A percentile compares a stretch with the other conserved stretches of the same genome.
Evolutionary conservation across 2,329 filamentous ascomycete species (phyloP).

Genomic region (Fusarium sacchari): DNA sequence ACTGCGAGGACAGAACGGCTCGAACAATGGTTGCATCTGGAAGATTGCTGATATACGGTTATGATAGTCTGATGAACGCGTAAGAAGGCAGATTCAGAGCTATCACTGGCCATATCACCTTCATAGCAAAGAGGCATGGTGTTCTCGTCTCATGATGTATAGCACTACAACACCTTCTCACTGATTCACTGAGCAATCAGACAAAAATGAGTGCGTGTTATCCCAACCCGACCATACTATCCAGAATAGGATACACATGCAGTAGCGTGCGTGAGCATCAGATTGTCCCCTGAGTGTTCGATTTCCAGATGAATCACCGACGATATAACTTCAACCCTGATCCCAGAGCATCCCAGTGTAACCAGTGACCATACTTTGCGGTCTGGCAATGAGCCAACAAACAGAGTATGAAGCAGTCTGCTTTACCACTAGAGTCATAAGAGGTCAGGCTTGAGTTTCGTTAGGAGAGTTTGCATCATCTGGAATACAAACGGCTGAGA

Average conservation of each 20-base stretch:
- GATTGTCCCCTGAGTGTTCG: background rate
- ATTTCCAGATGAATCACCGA: background rate
- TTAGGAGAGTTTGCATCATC: background rate
- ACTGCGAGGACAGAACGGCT: too few species aligned
- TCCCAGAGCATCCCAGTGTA: slow-evolving; percentile 11
- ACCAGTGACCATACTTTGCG: background rate
- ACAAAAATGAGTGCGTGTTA: background rate
- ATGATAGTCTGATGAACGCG: too few species aligned
- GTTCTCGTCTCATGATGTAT: background rate
- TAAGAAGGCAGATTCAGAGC: background rate
- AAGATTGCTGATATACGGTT: background rate
- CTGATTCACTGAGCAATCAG: background rate
- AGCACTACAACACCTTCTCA: background rate
- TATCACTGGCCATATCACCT: background rate
- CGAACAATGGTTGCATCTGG: too few species aligned
- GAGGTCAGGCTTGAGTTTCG: background rate
- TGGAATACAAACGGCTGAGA: background rate
- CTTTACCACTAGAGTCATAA: background rate
- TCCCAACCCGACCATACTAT: background rate
- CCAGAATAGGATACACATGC: background rate
- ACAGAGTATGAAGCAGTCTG: background rate
- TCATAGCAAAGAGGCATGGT: background rate
- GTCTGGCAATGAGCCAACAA: background rate
- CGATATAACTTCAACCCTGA: slow-evolving; percentile 1
- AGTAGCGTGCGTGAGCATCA: background rate